phyloP scores from a whole-genome alignment of 2,329 filamentous ascomycete species.

The Diaporthe helianthi region DNA sequence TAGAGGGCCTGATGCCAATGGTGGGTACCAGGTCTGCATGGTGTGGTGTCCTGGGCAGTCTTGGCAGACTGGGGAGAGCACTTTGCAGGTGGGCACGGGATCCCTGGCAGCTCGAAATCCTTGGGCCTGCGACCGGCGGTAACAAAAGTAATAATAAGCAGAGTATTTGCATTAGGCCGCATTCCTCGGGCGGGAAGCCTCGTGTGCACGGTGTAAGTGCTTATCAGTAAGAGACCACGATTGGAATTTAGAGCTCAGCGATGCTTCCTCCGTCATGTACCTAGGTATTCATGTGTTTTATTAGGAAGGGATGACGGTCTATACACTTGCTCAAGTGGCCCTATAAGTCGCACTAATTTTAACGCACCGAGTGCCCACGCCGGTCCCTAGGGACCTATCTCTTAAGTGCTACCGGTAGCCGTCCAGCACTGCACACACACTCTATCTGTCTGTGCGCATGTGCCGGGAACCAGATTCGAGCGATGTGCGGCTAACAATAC shows the following conservation, averaged over 20 bases:
- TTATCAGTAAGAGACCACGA: too few species aligned
- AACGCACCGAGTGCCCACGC: too few species aligned
- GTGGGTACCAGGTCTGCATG: constrained; percentile 1
- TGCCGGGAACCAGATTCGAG: neutral
- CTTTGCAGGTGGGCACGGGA: constrained; percentile 1
- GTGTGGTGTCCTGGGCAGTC: neutral
- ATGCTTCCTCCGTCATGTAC: neutral
- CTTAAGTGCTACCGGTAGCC: too few species aligned
- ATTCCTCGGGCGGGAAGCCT: neutral
- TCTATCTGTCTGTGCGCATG: too few species aligned
- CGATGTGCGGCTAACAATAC: neutral
- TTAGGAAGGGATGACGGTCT: too few species aligned
- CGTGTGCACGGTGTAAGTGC: constrained; percentile 14
- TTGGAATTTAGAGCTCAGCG: neutral
- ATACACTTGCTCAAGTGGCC: too few species aligned
- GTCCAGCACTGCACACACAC: too few species aligned
- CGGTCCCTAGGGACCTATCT: too few species aligned
- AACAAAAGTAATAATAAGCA: constrained; percentile 13
- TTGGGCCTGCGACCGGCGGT: neutral
- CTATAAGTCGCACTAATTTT: too few species aligned
- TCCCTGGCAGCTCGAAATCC: constrained; percentile 22
- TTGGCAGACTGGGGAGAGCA: neutral
- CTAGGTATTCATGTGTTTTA: neutral
- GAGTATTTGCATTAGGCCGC: constrained; percentile 19
- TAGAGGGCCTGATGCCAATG: neutral